Conservation (phyloP, 306 rosid genomes). For the Psophocarpus tetragonolobus region DNA sequence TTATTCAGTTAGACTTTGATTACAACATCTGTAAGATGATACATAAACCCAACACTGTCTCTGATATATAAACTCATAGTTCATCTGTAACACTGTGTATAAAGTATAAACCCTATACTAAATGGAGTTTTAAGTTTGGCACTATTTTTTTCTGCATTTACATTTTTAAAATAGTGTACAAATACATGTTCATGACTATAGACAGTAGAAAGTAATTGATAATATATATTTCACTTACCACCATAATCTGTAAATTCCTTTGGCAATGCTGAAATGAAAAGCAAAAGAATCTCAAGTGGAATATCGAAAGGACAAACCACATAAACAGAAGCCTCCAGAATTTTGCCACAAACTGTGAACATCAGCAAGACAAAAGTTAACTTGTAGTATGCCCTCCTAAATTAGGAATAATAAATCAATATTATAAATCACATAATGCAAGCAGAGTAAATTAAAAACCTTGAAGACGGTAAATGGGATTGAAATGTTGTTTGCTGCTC, state of each 20-base stretch:
- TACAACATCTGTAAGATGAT: not conserved
- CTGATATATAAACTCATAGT: too few species aligned
- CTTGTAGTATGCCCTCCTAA: conserved; percentile 26
- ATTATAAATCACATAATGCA: conserved; percentile 41
- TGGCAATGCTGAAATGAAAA: conserved; percentile 84
- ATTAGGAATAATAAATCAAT: conserved; percentile 27
- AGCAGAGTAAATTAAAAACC: conserved; percentile 57
- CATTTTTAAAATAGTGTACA: conserved; percentile 1
- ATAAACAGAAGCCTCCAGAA: conserved; percentile 72
- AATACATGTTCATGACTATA: conserved; percentile 15
- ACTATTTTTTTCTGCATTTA: conserved; percentile 5
- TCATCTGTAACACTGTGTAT: too few species aligned
- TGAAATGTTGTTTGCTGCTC: conserved; percentile 95
- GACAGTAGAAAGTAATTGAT: conserved; percentile 15
- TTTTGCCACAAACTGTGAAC: conserved; percentile 72
- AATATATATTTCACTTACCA: conserved; percentile 55
- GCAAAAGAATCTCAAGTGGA: conserved; percentile 67
- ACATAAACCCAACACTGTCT: too few species aligned
- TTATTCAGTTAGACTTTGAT: not conserved
- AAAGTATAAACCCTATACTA: too few species aligned
- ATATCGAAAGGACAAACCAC: conserved; percentile 71
- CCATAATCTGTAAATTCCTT: conserved; percentile 76
- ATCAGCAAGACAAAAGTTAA: conserved; percentile 36
- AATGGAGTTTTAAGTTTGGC: not conserved
- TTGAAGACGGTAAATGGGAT: conserved; percentile 87